These are phyloP conservation scores for Phytophthora cactorum DNA, from an alignment of 352 stramenopile species.

Conservation along the genomic window DNA sequence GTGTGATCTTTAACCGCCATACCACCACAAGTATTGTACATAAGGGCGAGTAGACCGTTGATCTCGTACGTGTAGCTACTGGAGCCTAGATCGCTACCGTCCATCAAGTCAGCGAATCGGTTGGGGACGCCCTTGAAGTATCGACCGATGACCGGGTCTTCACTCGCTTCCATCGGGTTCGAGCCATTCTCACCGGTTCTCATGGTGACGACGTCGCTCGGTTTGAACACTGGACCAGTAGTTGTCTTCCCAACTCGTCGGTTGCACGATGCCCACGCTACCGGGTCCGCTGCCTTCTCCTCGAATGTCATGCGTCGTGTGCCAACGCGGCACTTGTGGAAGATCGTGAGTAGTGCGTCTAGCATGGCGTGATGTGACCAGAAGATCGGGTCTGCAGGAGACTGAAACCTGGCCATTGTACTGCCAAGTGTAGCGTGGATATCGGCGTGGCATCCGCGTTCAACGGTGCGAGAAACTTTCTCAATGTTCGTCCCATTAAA, in stretches of 20 bases:
- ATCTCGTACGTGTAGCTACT: slow-evolving; percentile 63
- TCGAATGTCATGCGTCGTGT: slow-evolving; percentile 44
- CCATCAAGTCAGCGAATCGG: slow-evolving; percentile 47
- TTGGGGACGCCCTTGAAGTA: slow-evolving; percentile 43
- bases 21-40: slow-evolving; percentile 41
- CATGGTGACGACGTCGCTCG: slow-evolving; percentile 47
- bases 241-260: slow-evolving; percentile 28
- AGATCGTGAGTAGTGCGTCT: slow-evolving; percentile 66
- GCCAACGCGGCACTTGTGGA: slow-evolving; percentile 68
- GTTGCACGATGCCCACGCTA: slow-evolving; percentile 51
- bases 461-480: slow-evolving; percentile 51
- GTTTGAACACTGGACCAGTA: slow-evolving; percentile 43
- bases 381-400: slow-evolving; percentile 66
- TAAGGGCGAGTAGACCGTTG: slow-evolving; percentile 37
- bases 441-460: slow-evolving; percentile 54
- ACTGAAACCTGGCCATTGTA: slow-evolving; percentile 52
- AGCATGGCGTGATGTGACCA: slow-evolving; percentile 73
- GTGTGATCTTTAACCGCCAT: slow-evolving; percentile 1
- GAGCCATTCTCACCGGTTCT: slow-evolving; percentile 39
- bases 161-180: slow-evolving; percentile 36
- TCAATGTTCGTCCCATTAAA: slow-evolving; percentile 54
- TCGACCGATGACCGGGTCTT: slow-evolving; percentile 44
- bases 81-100: slow-evolving; percentile 41
- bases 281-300: slow-evolving; percentile 48
- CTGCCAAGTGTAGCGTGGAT: slow-evolving; percentile 51